Evolutionary conservation across 495 filamentous ascomycete species (phyloP).

Genomic region (Aspergillus biplanus): DNA sequence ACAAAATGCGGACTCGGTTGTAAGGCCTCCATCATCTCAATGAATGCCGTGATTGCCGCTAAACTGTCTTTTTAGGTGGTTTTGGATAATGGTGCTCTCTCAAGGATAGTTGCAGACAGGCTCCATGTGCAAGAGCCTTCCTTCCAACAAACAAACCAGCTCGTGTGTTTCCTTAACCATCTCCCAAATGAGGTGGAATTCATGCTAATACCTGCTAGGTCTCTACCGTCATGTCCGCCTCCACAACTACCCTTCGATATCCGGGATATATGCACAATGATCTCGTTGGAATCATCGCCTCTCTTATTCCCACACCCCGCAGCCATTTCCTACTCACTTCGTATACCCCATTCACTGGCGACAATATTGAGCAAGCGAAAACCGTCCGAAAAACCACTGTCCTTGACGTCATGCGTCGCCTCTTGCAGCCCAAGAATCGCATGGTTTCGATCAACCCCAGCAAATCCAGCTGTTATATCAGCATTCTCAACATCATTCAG

Average conservation of each 20-base stretch:
- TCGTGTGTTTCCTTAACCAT: slow-evolving; percentile 52
- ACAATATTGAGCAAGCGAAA: slow-evolving; percentile 93
- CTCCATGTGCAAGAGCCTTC: slow-evolving; percentile 93
- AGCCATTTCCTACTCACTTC: slow-evolving; percentile 98
- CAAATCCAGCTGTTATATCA: slow-evolving; percentile 98
- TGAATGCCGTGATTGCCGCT: slow-evolving; percentile 3
- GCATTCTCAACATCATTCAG: slow-evolving; percentile 97
- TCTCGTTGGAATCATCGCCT: slow-evolving; percentile 93
- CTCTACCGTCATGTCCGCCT: slow-evolving; percentile 98
- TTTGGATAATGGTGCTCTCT: slow-evolving; percentile 91
- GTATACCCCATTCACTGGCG: slow-evolving; percentile 95
- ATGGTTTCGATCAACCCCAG: slow-evolving; percentile 97
- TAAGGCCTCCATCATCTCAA: slow-evolving; percentile 33
- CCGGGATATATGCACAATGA: slow-evolving; percentile 99
- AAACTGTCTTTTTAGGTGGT: slow-evolving; percentile 62
- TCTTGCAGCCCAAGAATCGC: slow-evolving; percentile 96
- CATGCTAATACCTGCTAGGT: slow-evolving; percentile 45
- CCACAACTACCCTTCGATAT: slow-evolving; percentile 93
- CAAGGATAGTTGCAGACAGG: slow-evolving; percentile 90
- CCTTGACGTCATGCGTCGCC: slow-evolving; percentile 92
- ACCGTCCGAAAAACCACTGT: slow-evolving; percentile 98
- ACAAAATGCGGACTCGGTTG: slow-evolving; percentile 94
- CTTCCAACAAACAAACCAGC: slow-evolving; percentile 95
- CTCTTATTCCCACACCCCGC: slow-evolving; percentile 91
- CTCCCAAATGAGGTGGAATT: not conserved